Percentiles rank a stretch among this genome's conserved stretches.
Conservation (phyloP, 2,329 filamentous ascomycete species). For the Aspergillus udagawae region DNA sequence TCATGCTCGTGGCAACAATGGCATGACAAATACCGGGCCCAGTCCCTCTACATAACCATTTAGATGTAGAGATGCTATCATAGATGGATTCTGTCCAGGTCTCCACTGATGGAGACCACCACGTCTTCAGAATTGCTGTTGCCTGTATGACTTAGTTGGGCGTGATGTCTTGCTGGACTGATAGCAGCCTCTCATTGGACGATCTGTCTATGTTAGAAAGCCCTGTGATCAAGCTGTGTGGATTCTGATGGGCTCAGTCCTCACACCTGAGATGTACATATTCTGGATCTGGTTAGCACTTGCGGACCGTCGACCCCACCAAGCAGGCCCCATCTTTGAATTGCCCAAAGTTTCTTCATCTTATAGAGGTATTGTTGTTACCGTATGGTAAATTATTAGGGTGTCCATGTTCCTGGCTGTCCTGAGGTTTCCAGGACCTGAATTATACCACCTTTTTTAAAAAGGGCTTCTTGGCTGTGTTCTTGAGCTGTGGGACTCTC, state of each 20-base stretch:
- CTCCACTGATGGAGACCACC: background rate
- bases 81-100: no score
- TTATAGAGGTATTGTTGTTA: background rate
- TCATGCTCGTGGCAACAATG: no score
- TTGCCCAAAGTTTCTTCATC: slow-evolving; percentile 5
- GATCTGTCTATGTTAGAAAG: background rate
- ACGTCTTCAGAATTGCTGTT: background rate
- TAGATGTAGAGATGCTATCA: background rate
- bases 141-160: background rate
- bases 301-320: slow-evolving; percentile 5
- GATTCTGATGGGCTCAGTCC: background rate
- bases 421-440: background rate
- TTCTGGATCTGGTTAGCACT: slow-evolving; percentile 15
- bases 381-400: background rate
- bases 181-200: background rate
- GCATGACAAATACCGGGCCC: no score
- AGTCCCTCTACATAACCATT: background rate
- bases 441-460: no score
- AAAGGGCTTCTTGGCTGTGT: no score
- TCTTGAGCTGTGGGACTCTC: no score
- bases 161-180: background rate
- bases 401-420: no score
- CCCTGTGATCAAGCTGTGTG: background rate
- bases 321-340: slow-evolving; percentile 1
- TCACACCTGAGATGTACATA: slow-evolving; percentile 8